A percentile compares a stretch with the other conserved stretches of the same genome.
phyloP scores from a whole-genome alignment of 805 yeast genomes.

The Ogataea polymorpha region DNA sequence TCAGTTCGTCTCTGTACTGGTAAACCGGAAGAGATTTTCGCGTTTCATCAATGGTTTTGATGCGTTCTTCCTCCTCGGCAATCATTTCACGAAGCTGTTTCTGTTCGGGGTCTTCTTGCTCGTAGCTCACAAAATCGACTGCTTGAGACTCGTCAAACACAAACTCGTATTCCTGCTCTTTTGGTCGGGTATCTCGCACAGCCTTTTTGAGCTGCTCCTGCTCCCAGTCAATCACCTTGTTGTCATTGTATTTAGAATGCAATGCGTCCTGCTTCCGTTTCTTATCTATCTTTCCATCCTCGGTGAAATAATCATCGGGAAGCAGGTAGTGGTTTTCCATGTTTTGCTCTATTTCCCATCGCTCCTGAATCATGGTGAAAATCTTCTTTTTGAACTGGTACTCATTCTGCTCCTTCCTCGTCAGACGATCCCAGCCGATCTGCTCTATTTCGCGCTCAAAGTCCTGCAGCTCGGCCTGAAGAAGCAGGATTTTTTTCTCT shows the following conservation, averaged over 20 bases:
- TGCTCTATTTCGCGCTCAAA: conserved; percentile 47
- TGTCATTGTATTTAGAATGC: conserved; percentile 34
- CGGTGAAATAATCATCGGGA: conserved; percentile 56
- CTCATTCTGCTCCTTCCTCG: conserved; percentile 49
- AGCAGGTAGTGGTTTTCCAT: conserved; percentile 39
- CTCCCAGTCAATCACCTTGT: conserved; percentile 46
- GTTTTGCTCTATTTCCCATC: conserved; percentile 31
- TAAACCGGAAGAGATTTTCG: conserved; percentile 75
- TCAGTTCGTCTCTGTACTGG: conserved; percentile 53
- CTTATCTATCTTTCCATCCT: conserved; percentile 50
- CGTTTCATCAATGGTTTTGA: conserved; percentile 44
- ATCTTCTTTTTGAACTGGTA: conserved; percentile 49
- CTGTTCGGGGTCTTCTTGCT: conserved; percentile 21
- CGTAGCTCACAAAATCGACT: conserved; percentile 21
- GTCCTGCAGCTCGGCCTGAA: conserved; percentile 46
- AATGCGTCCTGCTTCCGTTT: conserved; percentile 53
- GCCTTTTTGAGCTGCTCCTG: conserved; percentile 18
- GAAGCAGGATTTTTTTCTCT: conserved; percentile 39
- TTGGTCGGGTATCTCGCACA: background rate
- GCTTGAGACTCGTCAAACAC: conserved; percentile 59
- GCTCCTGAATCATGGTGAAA: conserved; percentile 40
- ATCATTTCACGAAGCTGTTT: conserved; percentile 29
- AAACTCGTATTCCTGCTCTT: conserved; percentile 56
- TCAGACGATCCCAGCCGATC: conserved; percentile 54
- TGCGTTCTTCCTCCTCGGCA: conserved; percentile 36